A percentile compares a stretch with the other conserved stretches of the same genome.
Evolutionary conservation across 176 grass and related monocot genomes (phyloP).

Genomic region (Zoysia pacifica): DNA sequence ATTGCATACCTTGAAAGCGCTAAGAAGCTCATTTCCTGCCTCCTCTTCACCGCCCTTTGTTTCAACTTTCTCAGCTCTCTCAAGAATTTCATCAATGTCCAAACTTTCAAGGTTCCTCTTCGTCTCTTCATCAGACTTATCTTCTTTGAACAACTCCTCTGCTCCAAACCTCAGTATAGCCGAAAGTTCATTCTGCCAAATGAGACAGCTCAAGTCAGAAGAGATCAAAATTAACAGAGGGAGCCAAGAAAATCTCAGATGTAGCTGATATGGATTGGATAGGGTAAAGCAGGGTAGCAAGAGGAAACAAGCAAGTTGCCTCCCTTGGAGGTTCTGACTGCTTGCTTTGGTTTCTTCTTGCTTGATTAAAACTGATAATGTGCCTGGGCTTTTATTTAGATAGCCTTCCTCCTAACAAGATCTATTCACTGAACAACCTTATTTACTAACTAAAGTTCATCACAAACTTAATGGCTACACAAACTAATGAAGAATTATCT

Average conservation of each 20-base stretch:
- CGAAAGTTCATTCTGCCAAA: constrained; percentile 94
- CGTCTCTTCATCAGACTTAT: constrained; percentile 89
- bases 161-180: constrained; percentile 98
- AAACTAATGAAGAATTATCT: too few relatives aligned
- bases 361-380: too few relatives aligned
- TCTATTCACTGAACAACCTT: too few relatives aligned
- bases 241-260: not conserved
- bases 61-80: constrained; percentile 98
- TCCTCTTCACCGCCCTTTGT: constrained; percentile 80
- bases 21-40: constrained; percentile 86
- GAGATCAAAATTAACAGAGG: not conserved
- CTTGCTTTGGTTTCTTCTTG: too few relatives aligned
- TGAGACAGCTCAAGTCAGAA: constrained; percentile 34
- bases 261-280: too few relatives aligned
- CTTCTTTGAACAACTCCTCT: constrained; percentile 98
- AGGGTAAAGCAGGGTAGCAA: too few relatives aligned
- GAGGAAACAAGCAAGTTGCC: too few relatives aligned
- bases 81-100: constrained; percentile 99
- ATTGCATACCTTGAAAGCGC: constrained; percentile 92
- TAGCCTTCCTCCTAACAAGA: too few relatives aligned
- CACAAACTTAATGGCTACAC: too few relatives aligned
- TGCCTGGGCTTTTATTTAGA: too few relatives aligned
- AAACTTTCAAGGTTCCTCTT: constrained; percentile 94
- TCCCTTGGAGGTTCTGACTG: too few relatives aligned
- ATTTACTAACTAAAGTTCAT: too few relatives aligned